Conservation (phyloP, 257 asterid genomes). For the Solanum sejunctum region DNA sequence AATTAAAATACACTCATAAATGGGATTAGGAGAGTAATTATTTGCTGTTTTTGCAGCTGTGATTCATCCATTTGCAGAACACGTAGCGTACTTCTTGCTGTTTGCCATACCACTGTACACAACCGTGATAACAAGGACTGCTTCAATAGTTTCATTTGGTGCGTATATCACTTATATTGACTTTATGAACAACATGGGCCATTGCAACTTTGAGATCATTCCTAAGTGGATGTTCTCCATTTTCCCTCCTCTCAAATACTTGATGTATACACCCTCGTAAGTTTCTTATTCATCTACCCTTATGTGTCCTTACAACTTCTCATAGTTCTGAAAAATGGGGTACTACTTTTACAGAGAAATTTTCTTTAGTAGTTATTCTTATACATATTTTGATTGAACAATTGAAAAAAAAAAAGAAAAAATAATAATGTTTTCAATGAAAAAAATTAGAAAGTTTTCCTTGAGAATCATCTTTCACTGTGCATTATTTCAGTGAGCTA, state of each 20-base stretch:
- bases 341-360: too few species aligned
- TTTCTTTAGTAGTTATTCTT: too few species aligned
- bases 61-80: constrained; percentile 27
- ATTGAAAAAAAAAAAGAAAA: too few species aligned
- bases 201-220: constrained; percentile 21
- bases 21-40: too few species aligned
- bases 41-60: constrained; percentile 8
- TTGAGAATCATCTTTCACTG: too few species aligned
- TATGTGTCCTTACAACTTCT: neutral
- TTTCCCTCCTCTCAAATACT: constrained; percentile 18
- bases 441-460: too few species aligned
- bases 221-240: constrained; percentile 9
- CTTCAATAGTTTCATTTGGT: neutral
- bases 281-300: neutral
- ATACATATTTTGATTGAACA: too few species aligned
- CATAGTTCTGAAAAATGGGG: too few species aligned
- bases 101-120: constrained; percentile 12
- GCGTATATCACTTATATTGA: constrained; percentile 15
- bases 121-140: constrained; percentile 3
- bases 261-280: constrained; percentile 26
- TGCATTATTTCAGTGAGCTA: neutral
- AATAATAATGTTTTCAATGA: too few species aligned
- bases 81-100: constrained; percentile 9
- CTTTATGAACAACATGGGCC: constrained; percentile 23
- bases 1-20: too few species aligned